Percentiles rank a stretch among this genome's conserved stretches.
These are phyloP conservation scores for Penicillium sp. DNA, from an alignment of 2,329 filamentous ascomycete species.

Conservation along the genomic window DNA sequence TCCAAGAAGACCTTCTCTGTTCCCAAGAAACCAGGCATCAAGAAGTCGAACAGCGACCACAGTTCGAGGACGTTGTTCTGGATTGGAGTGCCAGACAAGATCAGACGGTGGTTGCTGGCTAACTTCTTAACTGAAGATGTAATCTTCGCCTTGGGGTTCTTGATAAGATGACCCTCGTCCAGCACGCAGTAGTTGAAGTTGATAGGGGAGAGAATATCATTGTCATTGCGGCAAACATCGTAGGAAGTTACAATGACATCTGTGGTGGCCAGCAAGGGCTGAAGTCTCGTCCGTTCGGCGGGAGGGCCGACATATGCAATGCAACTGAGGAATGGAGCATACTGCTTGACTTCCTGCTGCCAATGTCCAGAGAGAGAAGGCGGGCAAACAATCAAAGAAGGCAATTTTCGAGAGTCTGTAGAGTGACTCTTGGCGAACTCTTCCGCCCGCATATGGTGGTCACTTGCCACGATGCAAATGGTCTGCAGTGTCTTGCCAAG, in stretches of 20 bases:
- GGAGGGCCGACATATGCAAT: conserved; percentile 90
- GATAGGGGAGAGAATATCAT: conserved; percentile 75
- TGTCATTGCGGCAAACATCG: conserved; percentile 94
- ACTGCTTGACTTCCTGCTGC: conserved; percentile 96
- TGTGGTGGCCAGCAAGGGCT: conserved; percentile 67
- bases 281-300: conserved; percentile 69
- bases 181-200: conserved; percentile 98
- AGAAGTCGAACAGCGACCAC: conserved; percentile 97
- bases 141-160: conserved; percentile 97
- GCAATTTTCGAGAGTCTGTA: conserved; percentile 72
- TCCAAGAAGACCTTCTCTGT: conserved; percentile 97
- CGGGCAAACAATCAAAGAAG: conserved; percentile 92
- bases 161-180: conserved; percentile 97
- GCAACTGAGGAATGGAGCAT: conserved; percentile 87
- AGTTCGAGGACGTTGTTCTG: conserved; percentile 97
- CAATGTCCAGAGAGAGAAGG: conserved; percentile 96
- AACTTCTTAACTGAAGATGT: conserved; percentile 88
- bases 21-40: conserved; percentile 97
- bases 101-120: conserved; percentile 87
- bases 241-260: conserved; percentile 98
- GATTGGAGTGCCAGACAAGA: conserved; percentile 93
- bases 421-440: conserved; percentile 81
- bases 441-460: conserved; percentile 89
- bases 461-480: conserved; percentile 94
- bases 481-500: conserved; percentile 97